Percentiles rank a stretch among this genome's conserved stretches.
Conservation (phyloP, 2,329 filamentous ascomycete species). For the Myrmaecium sp. region DNA sequence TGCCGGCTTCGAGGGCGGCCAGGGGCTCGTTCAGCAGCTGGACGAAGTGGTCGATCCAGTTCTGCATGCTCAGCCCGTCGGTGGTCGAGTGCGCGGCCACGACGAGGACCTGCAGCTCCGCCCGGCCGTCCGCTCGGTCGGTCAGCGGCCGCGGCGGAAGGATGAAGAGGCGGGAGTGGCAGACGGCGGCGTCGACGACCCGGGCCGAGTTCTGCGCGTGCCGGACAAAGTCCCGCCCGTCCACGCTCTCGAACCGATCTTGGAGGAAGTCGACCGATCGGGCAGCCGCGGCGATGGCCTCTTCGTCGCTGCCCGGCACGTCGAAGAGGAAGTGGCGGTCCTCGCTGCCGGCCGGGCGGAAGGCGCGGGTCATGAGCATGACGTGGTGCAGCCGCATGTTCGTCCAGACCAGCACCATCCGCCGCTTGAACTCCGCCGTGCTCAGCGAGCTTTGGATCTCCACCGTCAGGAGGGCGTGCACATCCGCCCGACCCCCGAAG, state of each 20-base stretch:
- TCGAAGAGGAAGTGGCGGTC: slow-evolving; percentile 18
- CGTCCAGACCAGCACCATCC: slow-evolving; percentile 24
- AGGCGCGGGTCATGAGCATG: slow-evolving; percentile 18
- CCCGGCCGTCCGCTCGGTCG: slow-evolving; percentile 14
- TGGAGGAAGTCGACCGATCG: slow-evolving; percentile 21
- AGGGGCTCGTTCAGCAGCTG: slow-evolving; percentile 17
- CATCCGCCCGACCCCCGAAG: slow-evolving; percentile 28
- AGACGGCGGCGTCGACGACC: slow-evolving; percentile 19
- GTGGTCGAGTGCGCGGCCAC: slow-evolving; percentile 28
- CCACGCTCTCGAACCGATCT: slow-evolving; percentile 18
- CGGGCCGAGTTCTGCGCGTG: slow-evolving; percentile 25
- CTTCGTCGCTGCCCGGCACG: slow-evolving; percentile 10
- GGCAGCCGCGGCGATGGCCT: slow-evolving; percentile 15
- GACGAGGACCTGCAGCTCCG: slow-evolving; percentile 18
- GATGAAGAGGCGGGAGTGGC: slow-evolving; percentile 23
- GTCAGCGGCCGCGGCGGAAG: slow-evolving; percentile 13
- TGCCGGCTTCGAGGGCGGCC: slow-evolving; percentile 8
- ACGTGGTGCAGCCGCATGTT: slow-evolving; percentile 21
- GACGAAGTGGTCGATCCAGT: slow-evolving; percentile 26
- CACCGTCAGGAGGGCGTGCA: slow-evolving; percentile 22
- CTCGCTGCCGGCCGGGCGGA: slow-evolving; percentile 7
- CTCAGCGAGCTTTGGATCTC: slow-evolving; percentile 17
- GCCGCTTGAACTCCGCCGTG: slow-evolving; percentile 13
- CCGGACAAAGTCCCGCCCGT: slow-evolving; percentile 20
- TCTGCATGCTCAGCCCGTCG: slow-evolving; percentile 26